Base-by-base conservation (phyloP, 345 rosid genomes). In the Boechera stricta region DNA sequence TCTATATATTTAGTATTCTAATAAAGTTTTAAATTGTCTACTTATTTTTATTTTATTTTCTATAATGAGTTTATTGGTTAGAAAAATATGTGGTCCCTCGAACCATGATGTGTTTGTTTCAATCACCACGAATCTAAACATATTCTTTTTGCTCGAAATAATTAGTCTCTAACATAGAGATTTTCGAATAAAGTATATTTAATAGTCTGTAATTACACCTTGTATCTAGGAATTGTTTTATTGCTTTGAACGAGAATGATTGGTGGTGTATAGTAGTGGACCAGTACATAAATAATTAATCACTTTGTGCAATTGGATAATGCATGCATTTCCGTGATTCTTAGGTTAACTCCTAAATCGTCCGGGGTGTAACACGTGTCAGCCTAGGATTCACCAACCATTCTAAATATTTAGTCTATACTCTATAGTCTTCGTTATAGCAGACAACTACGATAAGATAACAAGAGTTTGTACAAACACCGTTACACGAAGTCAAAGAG, bases 91-190 rank as follows among this genome's bases (percentile, higher is more conserved):
- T 45, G 66, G 78, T 26, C 72, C 72, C 48, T 65, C 11, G 36
- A 45, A 55, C 57, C 36, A 56, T 64, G 58, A 65, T 65, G 65
- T 74, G 72, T 65, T 74, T 65, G 66, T 56, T 36, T 8, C 39
- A 65, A 6, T 74, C 18, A 64, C 58, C 78, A 74, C 72, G 48
- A 65, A 65, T 45, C 57, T 10, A 65, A 21, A 33, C 66, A 56
- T 44, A 44, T 42, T 74, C 28, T 55, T 74, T 74, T 74, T 74
- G 72, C 31, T 74, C 64, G 36, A 24, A 74, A 64, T 21, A 64
- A 55, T 64, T 54, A 65, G 39, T 24, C 0, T 51, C 28, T 9
- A 63, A 15, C 45, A 29, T 18, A 21, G 10, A 64, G 35, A 64
- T 41, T 64, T 56, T 18, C 44, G 26, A 18, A 53, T 49, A 39